Base-by-base conservation (phyloP, 176 grass and related monocot genomes). In the Typha latifolia region DNA sequence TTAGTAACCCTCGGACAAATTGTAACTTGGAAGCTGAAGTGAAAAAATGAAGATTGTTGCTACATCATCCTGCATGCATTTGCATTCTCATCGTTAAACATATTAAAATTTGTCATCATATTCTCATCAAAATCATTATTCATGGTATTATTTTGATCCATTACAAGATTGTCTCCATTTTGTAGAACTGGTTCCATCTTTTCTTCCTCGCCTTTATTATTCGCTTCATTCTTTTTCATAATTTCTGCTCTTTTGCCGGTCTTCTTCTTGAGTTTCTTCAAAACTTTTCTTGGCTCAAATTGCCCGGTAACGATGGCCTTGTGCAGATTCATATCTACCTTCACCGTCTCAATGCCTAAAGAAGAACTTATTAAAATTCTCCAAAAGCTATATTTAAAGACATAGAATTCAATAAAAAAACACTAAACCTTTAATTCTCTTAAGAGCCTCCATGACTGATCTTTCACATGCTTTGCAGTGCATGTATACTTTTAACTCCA, bases 401-500 rank as follows among this genome's bases (percentile, higher is more conserved):
- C 11, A 3, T 53, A 51, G 15, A 49, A 52, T 18, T 59, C 0
- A 32, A 11, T 3, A 49, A 16, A 56, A 9, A 49, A 24, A n/a
- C n/a, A n/a, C 51, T 34, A 27, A 26, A 78, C 81, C 81, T 84
- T 84, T 69, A 23, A 68, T 48, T 73, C 74, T 69, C 23, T 12
- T 48, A 12, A 84, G 74, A 14, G 75, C 24, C 2, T 55, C 74
- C 15, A 63, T 24, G 21, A 78, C 81, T 52, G 65, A 62, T 29
- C 62, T 78, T 69, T 78, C 81, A 49, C 81, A 83, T 27, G 81
- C 81, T 61, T 71, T 71, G 57, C 81, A 84, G 9, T 84, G 74
- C 75, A 84, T 84, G 56, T 65, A 78, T 53, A 84, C 75, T 74
- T 84, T 73, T n/a, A 78, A 59, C 56, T 78, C 74, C 69, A 84